phyloP scores from a whole-genome alignment of 2,329 filamentous ascomycete genomes.

The Colletotrichum incanum region DNA sequence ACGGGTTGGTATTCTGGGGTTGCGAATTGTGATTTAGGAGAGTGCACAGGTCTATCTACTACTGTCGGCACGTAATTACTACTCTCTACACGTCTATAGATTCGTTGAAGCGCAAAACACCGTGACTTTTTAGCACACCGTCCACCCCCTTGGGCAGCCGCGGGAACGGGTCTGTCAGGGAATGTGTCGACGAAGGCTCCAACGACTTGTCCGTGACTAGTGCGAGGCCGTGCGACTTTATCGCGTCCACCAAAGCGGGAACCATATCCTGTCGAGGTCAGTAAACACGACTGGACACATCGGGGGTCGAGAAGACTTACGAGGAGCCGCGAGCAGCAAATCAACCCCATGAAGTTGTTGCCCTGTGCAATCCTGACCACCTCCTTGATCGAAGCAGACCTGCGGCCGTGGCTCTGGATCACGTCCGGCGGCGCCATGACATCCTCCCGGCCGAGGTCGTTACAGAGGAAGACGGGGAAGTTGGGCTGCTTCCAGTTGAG shows the following conservation, averaged over 20 bases:
- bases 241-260: conserved; percentile 90
- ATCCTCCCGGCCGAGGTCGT: conserved; percentile 83
- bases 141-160: conserved; percentile 86
- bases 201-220: conserved; percentile 90
- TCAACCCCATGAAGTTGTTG: conserved; percentile 98
- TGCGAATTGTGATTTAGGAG: conserved; percentile 5
- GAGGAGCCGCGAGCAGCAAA: conserved; percentile 89
- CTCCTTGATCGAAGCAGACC: conserved; percentile 92
- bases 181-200: conserved; percentile 61
- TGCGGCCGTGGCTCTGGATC: conserved; percentile 74
- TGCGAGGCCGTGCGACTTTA: conserved; percentile 94
- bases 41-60: conserved; percentile 32
- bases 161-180: conserved; percentile 66
- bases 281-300: conserved; percentile 34
- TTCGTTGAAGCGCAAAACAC: conserved; percentile 93
- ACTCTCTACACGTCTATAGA: conserved; percentile 80
- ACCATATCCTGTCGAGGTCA: conserved; percentile 82
- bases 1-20: neutral
- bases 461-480: conserved; percentile 95
- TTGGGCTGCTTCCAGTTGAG: conserved; percentile 99
- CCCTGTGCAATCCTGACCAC: conserved; percentile 92
- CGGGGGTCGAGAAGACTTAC: conserved; percentile 66
- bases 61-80: conserved; percentile 18
- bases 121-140: conserved; percentile 87
- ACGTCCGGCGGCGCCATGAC: conserved; percentile 55